Base-by-base conservation (phyloP, 2,329 filamentous ascomycete species). In the Aspergillus persii region DNA sequence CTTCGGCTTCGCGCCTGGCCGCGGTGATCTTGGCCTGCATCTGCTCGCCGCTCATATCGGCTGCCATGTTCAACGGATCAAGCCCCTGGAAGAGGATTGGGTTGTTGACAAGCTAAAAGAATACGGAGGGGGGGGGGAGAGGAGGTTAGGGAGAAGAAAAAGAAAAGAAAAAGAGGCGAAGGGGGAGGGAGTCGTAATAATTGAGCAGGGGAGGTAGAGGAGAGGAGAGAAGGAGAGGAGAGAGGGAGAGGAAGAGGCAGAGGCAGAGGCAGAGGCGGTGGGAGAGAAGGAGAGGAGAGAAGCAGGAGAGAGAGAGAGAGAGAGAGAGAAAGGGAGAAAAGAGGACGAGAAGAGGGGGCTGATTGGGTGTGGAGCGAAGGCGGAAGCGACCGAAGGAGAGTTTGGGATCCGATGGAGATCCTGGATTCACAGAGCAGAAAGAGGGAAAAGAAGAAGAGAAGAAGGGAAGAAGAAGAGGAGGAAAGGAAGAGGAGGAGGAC, bases 1-100 rank as follows among this genome's bases (percentile, higher is more conserved):
- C 93, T 84, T 98, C 95, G 71, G 95, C 95, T 85, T 99, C 95
- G 83, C 95, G 91, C 79, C 95, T 89, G 77, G 95, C 94, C 74
- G 91, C 89, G 74, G 92, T 90, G 72, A 95, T 94, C 80, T 90
- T 90, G 81, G 93, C 90, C 85, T 98, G 94, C 87, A 97, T 96
- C 68, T 81, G 79, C 73, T 81, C 79, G 70, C 78, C 76, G 66
- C 75, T 78, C 77, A 81, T 79, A 66, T 80, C 78, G 74, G 77
- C 72, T 69, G 76, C 76, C 77, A 80, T 81, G 55, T 66, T 76
- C 18, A 62, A 66, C 64, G 63, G 59, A 68, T 53, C 57, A 60
- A 63, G 62, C 68, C 68, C 71, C 71, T 69, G 59, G 55, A 48
- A n/a, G 54, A 64, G 54, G 58, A 57, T 59, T 59, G 54, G 58